Conservation (phyloP, 2,329 filamentous ascomycete genomes). For the Monosporascus sp. region DNA sequence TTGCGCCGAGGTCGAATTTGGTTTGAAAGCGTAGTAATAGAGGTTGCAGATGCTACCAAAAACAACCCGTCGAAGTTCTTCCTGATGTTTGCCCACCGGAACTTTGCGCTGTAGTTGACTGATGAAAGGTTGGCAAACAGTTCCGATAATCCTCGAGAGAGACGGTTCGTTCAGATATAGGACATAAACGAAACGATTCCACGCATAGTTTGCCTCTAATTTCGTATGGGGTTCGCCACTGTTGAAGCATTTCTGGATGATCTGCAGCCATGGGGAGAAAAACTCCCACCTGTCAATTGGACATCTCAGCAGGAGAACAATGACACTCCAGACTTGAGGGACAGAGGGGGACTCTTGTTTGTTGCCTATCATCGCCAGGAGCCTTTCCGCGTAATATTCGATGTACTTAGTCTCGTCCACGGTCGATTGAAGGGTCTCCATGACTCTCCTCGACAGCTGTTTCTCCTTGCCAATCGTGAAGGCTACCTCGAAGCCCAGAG, state of each 20-base stretch:
- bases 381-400: slow-evolving; percentile 59
- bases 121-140: slow-evolving; percentile 60
- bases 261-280: slow-evolving; percentile 66
- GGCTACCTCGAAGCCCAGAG: slow-evolving; percentile 66
- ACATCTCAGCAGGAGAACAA: slow-evolving; percentile 71
- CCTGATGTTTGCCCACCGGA: slow-evolving; percentile 44
- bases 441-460: slow-evolving; percentile 59
- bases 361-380: slow-evolving; percentile 63
- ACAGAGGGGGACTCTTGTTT: slow-evolving; percentile 60
- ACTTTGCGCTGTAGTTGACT: slow-evolving; percentile 64
- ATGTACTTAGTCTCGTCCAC: slow-evolving; percentile 61
- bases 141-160: slow-evolving; percentile 48
- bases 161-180: slow-evolving; percentile 57
- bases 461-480: slow-evolving; percentile 64
- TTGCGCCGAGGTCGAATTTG: slow-evolving; percentile 58
- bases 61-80: slow-evolving; percentile 51
- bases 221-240: slow-evolving; percentile 65
- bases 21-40: slow-evolving; percentile 76
- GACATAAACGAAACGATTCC: slow-evolving; percentile 77
- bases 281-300: slow-evolving; percentile 65
- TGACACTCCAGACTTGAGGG: slow-evolving; percentile 82
- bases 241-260: slow-evolving; percentile 83
- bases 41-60: slow-evolving; percentile 73
- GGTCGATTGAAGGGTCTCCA: slow-evolving; percentile 54
- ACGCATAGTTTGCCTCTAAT: slow-evolving; percentile 74